phyloP scores from a whole-genome alignment of 495 filamentous ascomycete species.

The Trichoderma virens region DNA sequence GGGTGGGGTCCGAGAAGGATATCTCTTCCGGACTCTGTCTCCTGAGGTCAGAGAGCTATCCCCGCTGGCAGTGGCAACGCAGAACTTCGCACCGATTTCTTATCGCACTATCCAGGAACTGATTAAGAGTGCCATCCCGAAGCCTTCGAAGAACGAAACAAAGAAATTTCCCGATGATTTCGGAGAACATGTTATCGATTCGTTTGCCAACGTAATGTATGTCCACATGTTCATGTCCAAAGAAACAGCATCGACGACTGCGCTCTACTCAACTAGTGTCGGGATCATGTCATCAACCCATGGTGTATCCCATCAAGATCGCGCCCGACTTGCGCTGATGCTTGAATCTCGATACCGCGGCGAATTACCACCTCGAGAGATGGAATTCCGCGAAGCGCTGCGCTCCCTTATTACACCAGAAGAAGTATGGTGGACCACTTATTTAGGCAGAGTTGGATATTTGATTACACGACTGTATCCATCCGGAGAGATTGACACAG shows the following conservation, averaged over 20 bases:
- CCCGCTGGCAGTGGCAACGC: constrained; percentile 53
- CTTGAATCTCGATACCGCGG: constrained; percentile 60
- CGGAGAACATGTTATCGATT: constrained; percentile 34
- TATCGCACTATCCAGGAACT: constrained; percentile 35
- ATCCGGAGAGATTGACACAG: constrained; percentile 33
- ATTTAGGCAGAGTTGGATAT: constrained; percentile 14
- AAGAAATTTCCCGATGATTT: constrained; percentile 30
- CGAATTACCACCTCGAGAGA: constrained; percentile 36
- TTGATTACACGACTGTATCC: constrained; percentile 31
- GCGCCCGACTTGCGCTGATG: constrained; percentile 52
- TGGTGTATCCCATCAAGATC: constrained; percentile 52
- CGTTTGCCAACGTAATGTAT: constrained; percentile 46
- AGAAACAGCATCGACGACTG: constrained; percentile 51
- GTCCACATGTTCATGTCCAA: constrained; percentile 47
- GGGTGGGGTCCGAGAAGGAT: constrained; percentile 62
- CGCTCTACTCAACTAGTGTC: constrained; percentile 54
- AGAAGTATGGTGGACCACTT: constrained; percentile 18
- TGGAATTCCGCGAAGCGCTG: constrained; percentile 14
- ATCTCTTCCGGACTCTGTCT: constrained; percentile 46
- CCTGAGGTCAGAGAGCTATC: constrained; percentile 40
- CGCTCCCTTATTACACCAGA: constrained; percentile 16
- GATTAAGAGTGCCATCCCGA: constrained; percentile 39
- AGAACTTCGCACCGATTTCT: constrained; percentile 40
- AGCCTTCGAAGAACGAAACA: constrained; percentile 12
- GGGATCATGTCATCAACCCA: constrained; percentile 52